Evolutionary conservation across 306 rosid genomes (phyloP).

Genomic region (Vigna reflexopilosa): DNA sequence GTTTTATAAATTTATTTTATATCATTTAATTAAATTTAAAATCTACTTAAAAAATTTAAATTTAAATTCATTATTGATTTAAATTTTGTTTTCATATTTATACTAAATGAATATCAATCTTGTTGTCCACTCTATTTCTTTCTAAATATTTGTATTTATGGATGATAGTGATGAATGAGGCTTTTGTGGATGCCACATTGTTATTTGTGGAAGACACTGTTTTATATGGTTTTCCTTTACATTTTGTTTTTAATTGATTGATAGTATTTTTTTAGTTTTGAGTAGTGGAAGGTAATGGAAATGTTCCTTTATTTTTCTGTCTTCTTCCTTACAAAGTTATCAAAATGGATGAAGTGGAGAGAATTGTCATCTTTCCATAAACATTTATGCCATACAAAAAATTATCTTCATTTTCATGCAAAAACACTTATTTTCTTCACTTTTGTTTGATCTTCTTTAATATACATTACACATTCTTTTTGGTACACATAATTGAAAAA

Average conservation of each 20-base stretch:
- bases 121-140: background rate
- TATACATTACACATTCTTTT: no score
- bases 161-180: background rate
- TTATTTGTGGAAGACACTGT: background rate
- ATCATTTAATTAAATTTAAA: no score
- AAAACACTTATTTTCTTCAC: no score
- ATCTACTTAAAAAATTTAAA: no score
- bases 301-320: background rate
- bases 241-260: background rate
- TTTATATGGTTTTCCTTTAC: background rate
- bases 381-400: no score
- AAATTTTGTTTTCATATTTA: no score
- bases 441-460: no score
- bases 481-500: no score
- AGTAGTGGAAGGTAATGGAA: background rate
- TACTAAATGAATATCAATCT: no score
- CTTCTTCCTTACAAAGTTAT: background rate
- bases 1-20: no score
- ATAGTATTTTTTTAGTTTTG: background rate
- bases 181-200: background rate
- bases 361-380: slow-evolving; percentile 19
- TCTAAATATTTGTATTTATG: background rate
- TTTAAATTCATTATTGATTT: no score
- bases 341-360: slow-evolving; percentile 4
- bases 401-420: no score